A percentile compares a stretch with the other conserved stretches of the same genome.
Evolutionary conservation across 2,329 filamentous ascomycete species (phyloP).

Genomic region (Pezicula rhizophila): DNA sequence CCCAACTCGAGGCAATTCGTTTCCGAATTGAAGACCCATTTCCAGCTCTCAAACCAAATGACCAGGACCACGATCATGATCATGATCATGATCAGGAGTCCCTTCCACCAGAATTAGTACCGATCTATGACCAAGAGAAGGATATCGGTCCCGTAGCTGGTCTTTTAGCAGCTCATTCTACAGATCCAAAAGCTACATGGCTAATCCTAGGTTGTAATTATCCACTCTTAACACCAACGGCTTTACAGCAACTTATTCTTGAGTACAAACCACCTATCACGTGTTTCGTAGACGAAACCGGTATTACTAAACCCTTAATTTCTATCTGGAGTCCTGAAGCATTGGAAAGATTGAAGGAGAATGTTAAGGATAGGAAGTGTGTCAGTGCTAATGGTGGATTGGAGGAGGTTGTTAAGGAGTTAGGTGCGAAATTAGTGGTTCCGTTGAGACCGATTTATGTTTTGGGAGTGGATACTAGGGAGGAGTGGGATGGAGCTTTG

Average conservation of each 20-base stretch:
- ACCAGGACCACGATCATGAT: neutral
- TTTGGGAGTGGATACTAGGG: conserved; percentile 31
- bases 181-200: conserved; percentile 23
- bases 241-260: conserved; percentile 23
- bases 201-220: conserved; percentile 30
- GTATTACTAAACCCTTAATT: conserved; percentile 30
- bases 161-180: conserved; percentile 26
- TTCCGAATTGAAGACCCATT: neutral
- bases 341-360: conserved; percentile 17
- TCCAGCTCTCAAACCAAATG: no score
- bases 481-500: conserved; percentile 30
- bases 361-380: conserved; percentile 7
- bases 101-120: conserved; percentile 1
- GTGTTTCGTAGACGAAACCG: conserved; percentile 28
- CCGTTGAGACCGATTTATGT: conserved; percentile 36
- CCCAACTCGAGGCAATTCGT: conserved; percentile 3
- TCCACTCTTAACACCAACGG: conserved; percentile 24
- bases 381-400: conserved; percentile 6
- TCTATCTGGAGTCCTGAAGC: conserved; percentile 30
- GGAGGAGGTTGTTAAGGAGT: conserved; percentile 12
- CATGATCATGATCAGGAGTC: neutral
- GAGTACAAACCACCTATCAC: conserved; percentile 25
- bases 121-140: conserved; percentile 3
- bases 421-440: conserved; percentile 13
- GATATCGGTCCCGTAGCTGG: conserved; percentile 23